Evolutionary conservation across 176 grass and related monocot species (phyloP), one percentile per base, ranked within the genome.

Genomic region (Urochloa ruziziensis): DNA sequence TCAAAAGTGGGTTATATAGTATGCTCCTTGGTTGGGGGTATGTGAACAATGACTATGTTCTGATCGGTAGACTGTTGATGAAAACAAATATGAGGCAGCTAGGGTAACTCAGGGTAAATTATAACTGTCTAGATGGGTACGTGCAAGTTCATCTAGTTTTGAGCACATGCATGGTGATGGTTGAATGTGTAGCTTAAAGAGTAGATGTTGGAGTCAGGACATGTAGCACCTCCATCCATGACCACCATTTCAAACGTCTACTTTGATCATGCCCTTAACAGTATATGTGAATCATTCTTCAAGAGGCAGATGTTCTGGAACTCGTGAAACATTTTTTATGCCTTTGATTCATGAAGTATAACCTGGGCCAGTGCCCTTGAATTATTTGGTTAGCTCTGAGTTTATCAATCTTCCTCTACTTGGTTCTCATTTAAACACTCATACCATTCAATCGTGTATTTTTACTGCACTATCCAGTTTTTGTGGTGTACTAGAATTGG

Each of bases 201-300:
- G 15, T 71, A 56, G 66, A 79, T 56, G 43, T 56, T 79, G 48
- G 70, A 65, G 51, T 44, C 17, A 65, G 46, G 59, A 69, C 48
- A 33, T 77, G 62, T 34, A 60, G n/a, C 30, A 18, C 35, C 61
- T 36, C 18, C 7, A 4, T 36, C 18, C 7, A 4, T 49, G 62
- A 13, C 13, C 19, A 29, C n/a, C 58, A 80, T 36, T 3, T 39
- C 13, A 33, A 44, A 0, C 6, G 23, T 56, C 10, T 15, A 46
- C 10, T 74, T 86, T 86, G 32, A 75, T 52, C 53, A 68, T 77
- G 30, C 4, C 62, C 18, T 82, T 46, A 30, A 51, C 4, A 42
- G 37, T 70, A 34, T 35, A 62, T 75, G n/a, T 47, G 61, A 64
- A 53, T 16, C 48, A 2, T 68, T 81, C 61, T 87, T 82, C 29